These are phyloP conservation scores for Raphanus raphanistrum DNA, from an alignment of 345 rosid species.

Conservation along the genomic window DNA sequence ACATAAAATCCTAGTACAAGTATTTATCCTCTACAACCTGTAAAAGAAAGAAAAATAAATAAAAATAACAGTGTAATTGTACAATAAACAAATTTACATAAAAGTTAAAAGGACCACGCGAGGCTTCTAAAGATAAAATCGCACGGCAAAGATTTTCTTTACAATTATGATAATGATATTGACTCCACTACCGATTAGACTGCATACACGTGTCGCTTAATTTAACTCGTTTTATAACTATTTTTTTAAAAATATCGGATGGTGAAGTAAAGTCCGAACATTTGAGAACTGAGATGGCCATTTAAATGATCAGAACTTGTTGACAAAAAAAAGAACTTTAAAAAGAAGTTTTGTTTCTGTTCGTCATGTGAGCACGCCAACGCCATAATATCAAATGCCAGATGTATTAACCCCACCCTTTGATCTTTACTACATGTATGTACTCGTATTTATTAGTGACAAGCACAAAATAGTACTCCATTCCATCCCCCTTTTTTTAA, in stretches of 20 bases:
- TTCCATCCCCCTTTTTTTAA: too few species aligned
- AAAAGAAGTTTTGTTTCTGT: not conserved
- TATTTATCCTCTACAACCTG: slow-evolving; percentile 16
- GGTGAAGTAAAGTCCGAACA: slow-evolving; percentile 15
- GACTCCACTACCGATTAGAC: slow-evolving; percentile 38
- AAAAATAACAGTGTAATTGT: slow-evolving; percentile 4
- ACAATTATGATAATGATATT: slow-evolving; percentile 37
- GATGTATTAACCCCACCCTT: slow-evolving; percentile 22
- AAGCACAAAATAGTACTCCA: not conserved
- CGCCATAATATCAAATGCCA: slow-evolving; percentile 8
- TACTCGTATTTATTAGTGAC: slow-evolving; percentile 8
- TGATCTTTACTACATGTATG: not conserved
- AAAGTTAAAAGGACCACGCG: slow-evolving; percentile 23
- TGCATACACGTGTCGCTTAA: slow-evolving; percentile 18
- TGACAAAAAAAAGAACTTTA: not conserved
- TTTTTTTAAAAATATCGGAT: not conserved
- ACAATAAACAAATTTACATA: not conserved
- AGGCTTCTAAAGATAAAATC: slow-evolving; percentile 24
- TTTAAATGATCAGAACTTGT: not conserved
- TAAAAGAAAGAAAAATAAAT: not conserved
- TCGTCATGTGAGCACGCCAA: slow-evolving; percentile 38
- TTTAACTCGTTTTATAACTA: not conserved
- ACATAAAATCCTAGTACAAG: slow-evolving; percentile 34
- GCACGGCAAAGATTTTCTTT: slow-evolving; percentile 44
- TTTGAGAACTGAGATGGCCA: slow-evolving; percentile 20